Evolutionary conservation across 768 basidiomycete genomes (phyloP).

Genomic region (Kwoniella bestiolae): DNA sequence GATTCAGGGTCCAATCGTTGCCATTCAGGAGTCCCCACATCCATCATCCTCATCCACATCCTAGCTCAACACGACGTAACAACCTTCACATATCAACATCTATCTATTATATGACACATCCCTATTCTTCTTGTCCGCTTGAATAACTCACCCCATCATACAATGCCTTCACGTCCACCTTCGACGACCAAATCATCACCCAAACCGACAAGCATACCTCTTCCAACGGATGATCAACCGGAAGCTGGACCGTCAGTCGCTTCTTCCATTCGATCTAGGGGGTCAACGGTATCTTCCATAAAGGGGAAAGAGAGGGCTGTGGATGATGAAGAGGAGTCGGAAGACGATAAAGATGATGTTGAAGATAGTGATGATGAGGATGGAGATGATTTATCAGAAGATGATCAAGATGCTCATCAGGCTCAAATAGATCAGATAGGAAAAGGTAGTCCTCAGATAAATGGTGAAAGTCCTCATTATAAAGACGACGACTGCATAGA

Average conservation of each 20-base stretch:
- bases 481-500: slow-evolving; percentile 54
- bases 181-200: not conserved
- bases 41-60: not conserved
- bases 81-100: too few relatives aligned
- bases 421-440: not conserved
- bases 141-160: too few relatives aligned
- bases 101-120: too few relatives aligned
- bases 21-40: slow-evolving; percentile 12
- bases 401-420: not conserved
- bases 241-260: slow-evolving; percentile 22
- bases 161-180: slow-evolving; percentile 1
- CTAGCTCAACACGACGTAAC: not conserved
- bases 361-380: not conserved
- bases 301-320: slow-evolving; percentile 30
- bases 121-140: too few relatives aligned
- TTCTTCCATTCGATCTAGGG: not conserved
- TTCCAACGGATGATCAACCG: slow-evolving; percentile 11
- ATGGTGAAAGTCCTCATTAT: slow-evolving; percentile 32
- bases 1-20: slow-evolving; percentile 2
- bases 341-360: not conserved
- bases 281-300: slow-evolving; percentile 3
- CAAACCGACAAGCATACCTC: not conserved
- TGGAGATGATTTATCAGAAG: not conserved
- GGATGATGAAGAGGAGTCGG: not conserved
- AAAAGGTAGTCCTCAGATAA: not conserved